Base-by-base conservation (phyloP, 2,329 filamentous ascomycete species). In the Chaetomium sp. region DNA sequence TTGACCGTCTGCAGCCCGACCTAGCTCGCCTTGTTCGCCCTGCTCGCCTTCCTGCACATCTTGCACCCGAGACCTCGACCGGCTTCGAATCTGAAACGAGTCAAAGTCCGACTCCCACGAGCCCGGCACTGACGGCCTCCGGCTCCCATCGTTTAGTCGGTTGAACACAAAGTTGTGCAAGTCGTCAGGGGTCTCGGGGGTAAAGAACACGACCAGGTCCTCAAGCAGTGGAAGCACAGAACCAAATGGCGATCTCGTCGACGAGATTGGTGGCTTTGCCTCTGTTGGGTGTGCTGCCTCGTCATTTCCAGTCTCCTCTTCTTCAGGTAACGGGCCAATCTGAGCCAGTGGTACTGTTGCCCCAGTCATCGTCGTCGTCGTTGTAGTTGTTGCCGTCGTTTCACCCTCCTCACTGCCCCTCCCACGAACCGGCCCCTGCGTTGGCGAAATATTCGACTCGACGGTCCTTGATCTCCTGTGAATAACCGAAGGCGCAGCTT, bases 151-250 rank as follows among this genome's bases (percentile, higher is more conserved):
- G 55, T 70, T 72, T 59, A 81, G 79, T 1, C 75, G 73, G 34
- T 70, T 67, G 36, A 84, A 69, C 12, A 78, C 72, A 1, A 71
- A 71, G 27, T 77, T 74, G 1, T 84, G 66, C 0, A 77, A 63
- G 1, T 66, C 57, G 56, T 79, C 72, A 0, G 66, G 64, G 1
- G 68, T 66, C 1, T 74, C 74, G 7, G 75, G 72, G 11, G 74
- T 76, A 54, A 85, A 75, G 46, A 79, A 72, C 32, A 86, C 71
- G 2, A 84, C 72, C 1, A 84, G 64, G 58, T 86, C 79, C 62
- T 86, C 83, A 0, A 72, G 62, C 43, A 81, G 67, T 0, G 78
- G 75, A 27, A 86, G 70, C 0, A 82, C 72, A 1, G 77, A 70
- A 37, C 73, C 69, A 41, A 74, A 74, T 0, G 65, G 53, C 12